These are phyloP conservation scores for Daldinia vernicosa DNA, from an alignment of 495 filamentous ascomycete genomes.

Conservation along the genomic window DNA sequence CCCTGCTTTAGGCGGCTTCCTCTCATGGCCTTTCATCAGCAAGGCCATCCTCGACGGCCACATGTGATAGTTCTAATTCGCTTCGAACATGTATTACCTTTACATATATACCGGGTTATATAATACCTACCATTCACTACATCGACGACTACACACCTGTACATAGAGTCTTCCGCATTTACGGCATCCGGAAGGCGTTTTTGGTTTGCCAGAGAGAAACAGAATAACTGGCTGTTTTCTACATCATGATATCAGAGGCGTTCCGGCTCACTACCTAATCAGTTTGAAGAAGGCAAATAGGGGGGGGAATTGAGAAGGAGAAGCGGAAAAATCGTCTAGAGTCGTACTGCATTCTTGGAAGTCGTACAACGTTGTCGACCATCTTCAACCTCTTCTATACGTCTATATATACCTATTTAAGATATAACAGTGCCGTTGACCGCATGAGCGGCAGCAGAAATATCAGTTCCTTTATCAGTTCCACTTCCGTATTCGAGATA, in stretches of 20 bases:
- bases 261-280: conserved; percentile 23
- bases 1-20: conserved; percentile 31
- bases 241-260: conserved; percentile 29
- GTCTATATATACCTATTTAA: conserved; percentile 13
- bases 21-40: conserved; percentile 34
- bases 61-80: conserved; percentile 24
- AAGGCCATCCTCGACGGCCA: conserved; percentile 24
- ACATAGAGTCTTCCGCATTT: conserved; percentile 21
- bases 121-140: conserved; percentile 5
- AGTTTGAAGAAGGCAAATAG: conserved; percentile 5
- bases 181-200: conserved; percentile 29
- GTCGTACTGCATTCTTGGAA: conserved; percentile 17
- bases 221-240: conserved; percentile 14
- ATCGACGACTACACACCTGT: conserved; percentile 18
- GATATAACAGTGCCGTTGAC: conserved; percentile 24
- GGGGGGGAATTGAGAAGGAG: background rate
- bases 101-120: background rate
- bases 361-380: conserved; percentile 1
- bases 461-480: background rate
- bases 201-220: conserved; percentile 6
- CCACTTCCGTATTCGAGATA: conserved; percentile 37
- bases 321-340: conserved; percentile 4
- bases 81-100: background rate
- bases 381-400: conserved; percentile 14
- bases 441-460: conserved; percentile 25